Conservation (phyloP, 805 yeast genomes). For the Pichia paraexigua region DNA sequence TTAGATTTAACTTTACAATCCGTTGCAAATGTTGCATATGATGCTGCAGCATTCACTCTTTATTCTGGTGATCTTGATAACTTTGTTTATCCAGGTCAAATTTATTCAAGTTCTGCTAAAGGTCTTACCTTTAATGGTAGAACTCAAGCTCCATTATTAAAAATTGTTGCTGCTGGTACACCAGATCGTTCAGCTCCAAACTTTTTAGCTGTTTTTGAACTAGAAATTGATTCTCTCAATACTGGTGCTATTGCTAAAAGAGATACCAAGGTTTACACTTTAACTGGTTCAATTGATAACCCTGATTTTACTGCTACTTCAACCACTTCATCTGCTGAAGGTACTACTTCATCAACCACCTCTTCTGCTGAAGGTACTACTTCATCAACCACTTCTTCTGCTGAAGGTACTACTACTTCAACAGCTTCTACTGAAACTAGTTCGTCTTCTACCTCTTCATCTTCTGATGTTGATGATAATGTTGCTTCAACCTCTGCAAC, state of each 20-base stretch:
- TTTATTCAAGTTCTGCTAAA: constrained; percentile 1
- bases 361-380: constrained; percentile 7
- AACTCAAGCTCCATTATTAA: constrained; percentile 12
- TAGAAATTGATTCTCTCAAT: constrained; percentile 9
- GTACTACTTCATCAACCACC: constrained; percentile 6
- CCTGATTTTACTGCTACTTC: constrained; percentile 1
- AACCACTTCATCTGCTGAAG: constrained; percentile 1
- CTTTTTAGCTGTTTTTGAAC: constrained; percentile 2
- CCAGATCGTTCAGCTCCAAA: not conserved
- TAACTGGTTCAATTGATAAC: constrained; percentile 7
- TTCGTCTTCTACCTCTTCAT: not conserved
- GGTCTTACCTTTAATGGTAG: constrained; percentile 10
- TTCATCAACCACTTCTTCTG: constrained; percentile 2
- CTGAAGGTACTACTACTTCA: constrained; percentile 5
- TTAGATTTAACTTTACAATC: constrained; percentile 4
- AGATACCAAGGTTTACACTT: constrained; percentile 10
- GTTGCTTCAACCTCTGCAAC: not conserved
- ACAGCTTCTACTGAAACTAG: constrained; percentile 4
- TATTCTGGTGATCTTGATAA: constrained; percentile 11
- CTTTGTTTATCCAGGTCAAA: constrained; percentile 8
- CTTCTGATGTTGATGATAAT: not conserved
- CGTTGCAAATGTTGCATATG: not conserved
- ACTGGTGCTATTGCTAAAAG: constrained; percentile 10
- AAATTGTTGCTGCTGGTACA: constrained; percentile 5
- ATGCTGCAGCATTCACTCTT: not conserved